Evolutionary conservation across 2,329 filamentous ascomycete species (phyloP).

Genomic region (Orbilia brochopaga): DNA sequence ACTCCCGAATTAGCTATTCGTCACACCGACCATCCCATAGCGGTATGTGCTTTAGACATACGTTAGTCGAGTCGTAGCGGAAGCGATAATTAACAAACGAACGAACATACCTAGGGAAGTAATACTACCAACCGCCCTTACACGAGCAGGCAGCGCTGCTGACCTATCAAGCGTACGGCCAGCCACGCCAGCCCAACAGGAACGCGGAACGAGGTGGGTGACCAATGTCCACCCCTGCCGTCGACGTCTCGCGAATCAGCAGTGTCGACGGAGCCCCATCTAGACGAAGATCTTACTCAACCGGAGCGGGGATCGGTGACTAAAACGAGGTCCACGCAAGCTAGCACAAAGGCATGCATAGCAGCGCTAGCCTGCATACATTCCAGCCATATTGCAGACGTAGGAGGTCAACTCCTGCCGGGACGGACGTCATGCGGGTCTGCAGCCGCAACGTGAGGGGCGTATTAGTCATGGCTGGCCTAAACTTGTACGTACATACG

Average conservation of each 20-base stretch:
- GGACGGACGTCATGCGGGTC: slow-evolving; percentile 38
- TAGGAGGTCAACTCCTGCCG: not conserved
- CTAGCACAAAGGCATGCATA: not conserved
- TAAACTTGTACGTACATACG: not conserved
- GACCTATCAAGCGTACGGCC: not conserved
- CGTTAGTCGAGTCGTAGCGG: slow-evolving; percentile 16
- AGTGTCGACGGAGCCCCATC: not conserved
- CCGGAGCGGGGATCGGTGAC: not conserved
- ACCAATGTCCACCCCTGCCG: slow-evolving; percentile 9
- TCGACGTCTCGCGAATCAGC: slow-evolving; percentile 23
- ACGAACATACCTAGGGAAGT: not conserved
- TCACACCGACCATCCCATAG: not conserved
- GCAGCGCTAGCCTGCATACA: too few species aligned
- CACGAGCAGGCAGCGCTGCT: too few species aligned
- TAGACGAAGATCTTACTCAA: slow-evolving; percentile 8
- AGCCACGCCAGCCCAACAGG: slow-evolving; percentile 24
- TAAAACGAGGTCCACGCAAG: slow-evolving; percentile 1
- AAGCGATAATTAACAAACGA: slow-evolving; percentile 44
- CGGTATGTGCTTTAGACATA: too few species aligned
- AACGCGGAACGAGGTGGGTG: slow-evolving; percentile 14
- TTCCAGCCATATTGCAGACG: too few species aligned
- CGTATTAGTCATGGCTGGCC: not conserved
- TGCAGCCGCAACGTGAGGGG: slow-evolving; percentile 20
- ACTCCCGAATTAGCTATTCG: not conserved
- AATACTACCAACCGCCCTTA: too few species aligned